Evolutionary conservation across 2,329 filamentous ascomycete species (phyloP).

Genomic region (Neophaeococcomyces aloes): DNA sequence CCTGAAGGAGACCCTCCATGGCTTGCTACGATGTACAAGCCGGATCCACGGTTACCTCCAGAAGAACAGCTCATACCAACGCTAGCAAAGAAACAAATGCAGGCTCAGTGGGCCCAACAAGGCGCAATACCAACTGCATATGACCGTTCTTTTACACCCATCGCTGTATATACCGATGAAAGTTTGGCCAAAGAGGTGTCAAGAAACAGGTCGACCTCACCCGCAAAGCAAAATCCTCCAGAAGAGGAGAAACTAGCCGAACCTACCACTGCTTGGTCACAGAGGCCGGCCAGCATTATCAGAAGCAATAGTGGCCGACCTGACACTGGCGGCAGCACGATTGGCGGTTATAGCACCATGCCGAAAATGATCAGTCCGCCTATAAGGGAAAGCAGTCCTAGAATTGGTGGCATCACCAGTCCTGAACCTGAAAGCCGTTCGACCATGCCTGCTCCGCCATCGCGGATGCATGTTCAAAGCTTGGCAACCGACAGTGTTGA

Average conservation of each 20-base stretch:
- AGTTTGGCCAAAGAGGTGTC: constrained; percentile 15
- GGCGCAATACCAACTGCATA: constrained; percentile 77
- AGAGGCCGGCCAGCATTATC: constrained; percentile 22
- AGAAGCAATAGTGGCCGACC: constrained; percentile 25
- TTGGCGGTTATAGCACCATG: constrained; percentile 40
- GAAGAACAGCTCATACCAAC: constrained; percentile 94
- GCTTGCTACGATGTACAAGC: constrained; percentile 90
- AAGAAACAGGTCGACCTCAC: constrained; percentile 11
- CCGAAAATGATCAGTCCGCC: constrained; percentile 35
- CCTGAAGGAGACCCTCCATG: constrained; percentile 94
- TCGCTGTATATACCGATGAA: constrained; percentile 44
- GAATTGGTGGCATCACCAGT: constrained; percentile 12
- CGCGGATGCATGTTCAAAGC: constrained; percentile 25
- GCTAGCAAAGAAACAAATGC: constrained; percentile 78
- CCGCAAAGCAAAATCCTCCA: constrained; percentile 7
- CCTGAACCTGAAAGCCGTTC: constrained; percentile 28
- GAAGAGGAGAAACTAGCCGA: constrained; percentile 20
- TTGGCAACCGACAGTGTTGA: constrained; percentile 43
- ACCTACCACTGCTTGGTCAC: constrained; percentile 22
- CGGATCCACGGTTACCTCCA: constrained; percentile 82
- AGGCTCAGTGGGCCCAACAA: constrained; percentile 91
- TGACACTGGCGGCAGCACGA: constrained; percentile 30
- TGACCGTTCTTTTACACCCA: constrained; percentile 73
- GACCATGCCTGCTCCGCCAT: constrained; percentile 34
- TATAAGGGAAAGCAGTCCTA: constrained; percentile 13